Percentiles rank a stretch among this genome's conserved stretches.
Conservation (phyloP, 805 yeast genomes). For the Sungouiozyma intestinalis region DNA sequence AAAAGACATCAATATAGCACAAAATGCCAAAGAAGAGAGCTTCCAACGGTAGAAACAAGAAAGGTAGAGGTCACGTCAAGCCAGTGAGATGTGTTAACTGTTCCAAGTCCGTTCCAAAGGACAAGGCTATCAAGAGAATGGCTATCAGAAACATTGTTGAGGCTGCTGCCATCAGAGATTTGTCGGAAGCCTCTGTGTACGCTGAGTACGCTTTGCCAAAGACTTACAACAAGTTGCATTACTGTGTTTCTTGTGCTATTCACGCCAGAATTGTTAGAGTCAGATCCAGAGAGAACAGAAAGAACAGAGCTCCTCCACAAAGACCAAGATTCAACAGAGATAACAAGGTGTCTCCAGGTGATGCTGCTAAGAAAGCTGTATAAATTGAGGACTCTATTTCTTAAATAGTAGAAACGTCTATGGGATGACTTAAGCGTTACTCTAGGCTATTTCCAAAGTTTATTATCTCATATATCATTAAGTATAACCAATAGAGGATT, state of each 20-base stretch:
- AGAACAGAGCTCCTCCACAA: slow-evolving; percentile 97
- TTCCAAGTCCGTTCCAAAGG: slow-evolving; percentile 99
- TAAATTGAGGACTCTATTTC: slow-evolving; percentile 26
- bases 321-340: slow-evolving; percentile 97
- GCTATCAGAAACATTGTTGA: slow-evolving; percentile 99
- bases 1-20: slow-evolving; percentile 2
- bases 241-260: slow-evolving; percentile 99
- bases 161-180: slow-evolving; percentile 99
- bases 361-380: slow-evolving; percentile 91
- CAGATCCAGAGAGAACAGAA: slow-evolving; percentile 98
- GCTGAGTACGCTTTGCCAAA: slow-evolving; percentile 98
- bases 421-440: neutral
- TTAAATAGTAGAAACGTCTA: neutral
- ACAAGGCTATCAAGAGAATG: slow-evolving; percentile 99
- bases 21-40: slow-evolving; percentile 99
- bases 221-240: slow-evolving; percentile 98
- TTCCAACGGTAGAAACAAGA: slow-evolving; percentile 99
- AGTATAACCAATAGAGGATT: neutral
- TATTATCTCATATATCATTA: neutral
- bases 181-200: slow-evolving; percentile 98
- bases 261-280: slow-evolving; percentile 99
- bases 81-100: slow-evolving; percentile 99
- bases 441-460: neutral
- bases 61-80: slow-evolving; percentile 99
- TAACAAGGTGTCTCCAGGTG: slow-evolving; percentile 92